Percentiles rank a stretch among this genome's conserved stretches.
Conservation (phyloP, 345 rosid species). For the Eucalyptus dawsonii region DNA sequence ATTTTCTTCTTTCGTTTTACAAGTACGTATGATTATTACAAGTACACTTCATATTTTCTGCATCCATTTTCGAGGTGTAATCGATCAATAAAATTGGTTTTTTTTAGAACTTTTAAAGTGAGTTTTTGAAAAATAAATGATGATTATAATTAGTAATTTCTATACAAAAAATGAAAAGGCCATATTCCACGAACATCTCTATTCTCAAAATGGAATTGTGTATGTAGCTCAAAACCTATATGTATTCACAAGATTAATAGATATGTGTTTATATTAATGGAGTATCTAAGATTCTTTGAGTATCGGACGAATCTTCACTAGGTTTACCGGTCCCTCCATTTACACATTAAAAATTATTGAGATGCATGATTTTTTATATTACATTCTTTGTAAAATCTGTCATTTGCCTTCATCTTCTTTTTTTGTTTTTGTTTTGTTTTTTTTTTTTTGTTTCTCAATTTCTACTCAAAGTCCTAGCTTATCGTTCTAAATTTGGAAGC, state of each 20-base stretch:
- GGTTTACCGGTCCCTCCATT: rapidly evolving
- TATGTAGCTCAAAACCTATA: neutral
- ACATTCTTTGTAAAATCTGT: neutral
- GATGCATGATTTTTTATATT: neutral
- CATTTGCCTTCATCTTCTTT: neutral
- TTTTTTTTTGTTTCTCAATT: neutral
- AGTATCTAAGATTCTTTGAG: neutral
- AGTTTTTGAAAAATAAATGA: neutral
- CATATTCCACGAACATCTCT: neutral
- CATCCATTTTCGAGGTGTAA: no score
- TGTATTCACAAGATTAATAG: neutral
- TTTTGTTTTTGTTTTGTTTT: no score
- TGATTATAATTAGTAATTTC: neutral
- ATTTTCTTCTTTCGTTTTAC: no score
- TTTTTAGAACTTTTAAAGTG: neutral
- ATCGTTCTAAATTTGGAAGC: neutral
- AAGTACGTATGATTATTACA: no score
- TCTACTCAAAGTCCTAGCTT: neutral
- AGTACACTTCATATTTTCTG: no score
- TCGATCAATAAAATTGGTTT: no score
- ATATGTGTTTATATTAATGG: neutral
- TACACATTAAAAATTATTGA: no score
- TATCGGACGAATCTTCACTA: rapidly evolving
- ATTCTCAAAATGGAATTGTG: neutral
- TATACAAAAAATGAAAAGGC: neutral